Base-by-base conservation (phyloP, 2,329 filamentous ascomycete species). In the Zymoseptoria passerinii region DNA sequence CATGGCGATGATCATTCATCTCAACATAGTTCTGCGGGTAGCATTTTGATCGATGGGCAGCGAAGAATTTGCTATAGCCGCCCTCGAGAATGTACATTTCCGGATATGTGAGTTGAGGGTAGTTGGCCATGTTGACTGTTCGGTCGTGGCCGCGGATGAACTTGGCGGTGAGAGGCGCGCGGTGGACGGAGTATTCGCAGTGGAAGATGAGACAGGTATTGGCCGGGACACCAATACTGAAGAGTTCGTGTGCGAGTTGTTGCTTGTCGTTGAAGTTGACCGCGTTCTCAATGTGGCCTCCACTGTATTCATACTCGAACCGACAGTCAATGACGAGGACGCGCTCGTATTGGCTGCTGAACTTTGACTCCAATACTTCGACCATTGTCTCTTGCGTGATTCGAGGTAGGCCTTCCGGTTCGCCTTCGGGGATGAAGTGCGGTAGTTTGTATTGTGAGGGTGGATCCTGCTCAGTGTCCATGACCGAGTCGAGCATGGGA, bases 191-290 rank as follows among this genome's bases (percentile, higher is more conserved):
- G 76, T 97, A 99, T 76, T 99, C 94, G 82, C 94, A 99, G 77
- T 99, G 94, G 68, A 99, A 90, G 65, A 99, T 86, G 62, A 99
- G 76, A 9, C 96, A 80, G 0, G 91, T 94, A 53, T 86, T 83
- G 52, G 83, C 77, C 68, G 86, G 83, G 18, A 81, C 80, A 20
- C 78, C 80, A 28, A 72, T 66, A 28, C 73, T 66, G 73, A 99
- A 96, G 53, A 99, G 83, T 65, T 92, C 85, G 57, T 80, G 80
- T 8, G 90, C 85, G 59, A 99, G 80, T 61, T 88, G 77, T 69
- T 99, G 92, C 76, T 96, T 96, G 77, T 96, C 90, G 75, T 96
- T 97, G 79, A 91, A 94, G 78, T 99, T 99, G 76, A 96, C 80
- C 50, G 94, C 94, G 18, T 89, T 89, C 66, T 91, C 83, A 70